Evolutionary conservation across 805 yeast species (phyloP).

Genomic region (Yarrowia sp.): DNA sequence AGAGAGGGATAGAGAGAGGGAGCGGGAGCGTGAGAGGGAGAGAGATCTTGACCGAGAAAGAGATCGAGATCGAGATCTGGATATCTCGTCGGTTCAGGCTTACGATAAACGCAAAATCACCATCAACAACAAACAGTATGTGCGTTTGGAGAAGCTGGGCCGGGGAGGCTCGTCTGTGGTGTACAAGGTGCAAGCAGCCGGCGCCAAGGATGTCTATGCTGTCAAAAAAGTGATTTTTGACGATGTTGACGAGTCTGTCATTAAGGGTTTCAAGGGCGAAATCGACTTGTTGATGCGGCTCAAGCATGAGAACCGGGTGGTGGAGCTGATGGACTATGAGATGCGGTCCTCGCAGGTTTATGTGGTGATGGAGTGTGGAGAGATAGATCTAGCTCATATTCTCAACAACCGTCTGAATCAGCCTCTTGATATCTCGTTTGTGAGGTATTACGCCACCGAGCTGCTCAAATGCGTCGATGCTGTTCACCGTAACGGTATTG

Average conservation of each 20-base stretch:
- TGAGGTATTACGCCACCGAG: slow-evolving; percentile 74
- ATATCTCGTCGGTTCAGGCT: slow-evolving; percentile 18
- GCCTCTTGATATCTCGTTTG: slow-evolving; percentile 68
- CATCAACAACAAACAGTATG: slow-evolving; percentile 65
- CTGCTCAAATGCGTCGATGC: slow-evolving; percentile 77
- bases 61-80: slow-evolving; percentile 1
- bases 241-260: slow-evolving; percentile 73
- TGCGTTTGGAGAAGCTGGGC: slow-evolving; percentile 74
- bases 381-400: slow-evolving; percentile 81
- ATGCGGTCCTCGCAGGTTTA: slow-evolving; percentile 60
- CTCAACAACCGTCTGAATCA: slow-evolving; percentile 53
- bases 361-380: slow-evolving; percentile 94
- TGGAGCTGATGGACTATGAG: slow-evolving; percentile 71
- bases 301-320: slow-evolving; percentile 66
- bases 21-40: not conserved
- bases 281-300: slow-evolving; percentile 68
- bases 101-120: slow-evolving; percentile 37
- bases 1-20: slow-evolving; percentile 4
- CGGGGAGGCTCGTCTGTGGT: slow-evolving; percentile 93
- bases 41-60: not conserved
- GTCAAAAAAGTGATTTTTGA: slow-evolving; percentile 71
- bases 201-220: slow-evolving; percentile 61
- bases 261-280: slow-evolving; percentile 84
- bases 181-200: slow-evolving; percentile 63
- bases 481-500: slow-evolving; percentile 84